These are phyloP conservation scores for Neurospora crassa DNA, from an alignment of 2,329 filamentous ascomycete genomes.

Conservation along the genomic window DNA sequence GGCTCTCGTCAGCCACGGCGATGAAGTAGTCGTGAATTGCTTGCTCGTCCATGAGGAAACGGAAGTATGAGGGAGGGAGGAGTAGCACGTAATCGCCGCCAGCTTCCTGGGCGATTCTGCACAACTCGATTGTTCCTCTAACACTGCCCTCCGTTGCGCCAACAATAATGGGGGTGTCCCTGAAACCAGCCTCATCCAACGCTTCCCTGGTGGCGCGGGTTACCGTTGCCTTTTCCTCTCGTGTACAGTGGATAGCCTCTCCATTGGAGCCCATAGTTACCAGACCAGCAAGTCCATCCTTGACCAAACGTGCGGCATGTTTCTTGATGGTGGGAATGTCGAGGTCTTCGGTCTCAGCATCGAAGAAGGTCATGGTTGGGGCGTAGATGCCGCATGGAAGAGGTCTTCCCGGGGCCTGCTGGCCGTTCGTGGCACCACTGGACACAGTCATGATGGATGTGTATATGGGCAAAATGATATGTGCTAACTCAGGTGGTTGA, in stretches of 20 bases:
- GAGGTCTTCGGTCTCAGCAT: constrained; percentile 73
- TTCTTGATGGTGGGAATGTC: constrained; percentile 71
- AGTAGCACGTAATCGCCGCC: constrained; percentile 75
- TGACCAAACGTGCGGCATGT: constrained; percentile 68
- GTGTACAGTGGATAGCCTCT: constrained; percentile 76
- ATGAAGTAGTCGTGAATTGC: constrained; percentile 66
- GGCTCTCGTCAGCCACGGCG: constrained; percentile 64
- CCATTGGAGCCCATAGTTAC: constrained; percentile 88
- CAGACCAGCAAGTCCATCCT: constrained; percentile 69
- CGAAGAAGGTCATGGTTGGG: constrained; percentile 86
- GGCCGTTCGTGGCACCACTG: constrained; percentile 19
- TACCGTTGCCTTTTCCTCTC: constrained; percentile 65
- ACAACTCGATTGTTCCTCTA: constrained; percentile 67
- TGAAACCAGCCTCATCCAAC: constrained; percentile 70
- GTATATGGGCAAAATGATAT: constrained; percentile 1
- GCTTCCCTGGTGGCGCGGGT: constrained; percentile 72
- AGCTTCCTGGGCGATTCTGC: constrained; percentile 53
- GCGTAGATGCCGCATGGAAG: constrained; percentile 79
- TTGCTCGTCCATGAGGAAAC: constrained; percentile 63
- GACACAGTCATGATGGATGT: constrained; percentile 25
- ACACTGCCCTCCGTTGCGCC: constrained; percentile 77
- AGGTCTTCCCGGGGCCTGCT: constrained; percentile 36
- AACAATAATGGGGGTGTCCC: constrained; percentile 67
- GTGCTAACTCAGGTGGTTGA: background rate
- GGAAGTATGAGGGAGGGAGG: constrained; percentile 78